Base-by-base conservation (phyloP, 495 filamentous ascomycete genomes). In the Talaromyces ruber region DNA sequence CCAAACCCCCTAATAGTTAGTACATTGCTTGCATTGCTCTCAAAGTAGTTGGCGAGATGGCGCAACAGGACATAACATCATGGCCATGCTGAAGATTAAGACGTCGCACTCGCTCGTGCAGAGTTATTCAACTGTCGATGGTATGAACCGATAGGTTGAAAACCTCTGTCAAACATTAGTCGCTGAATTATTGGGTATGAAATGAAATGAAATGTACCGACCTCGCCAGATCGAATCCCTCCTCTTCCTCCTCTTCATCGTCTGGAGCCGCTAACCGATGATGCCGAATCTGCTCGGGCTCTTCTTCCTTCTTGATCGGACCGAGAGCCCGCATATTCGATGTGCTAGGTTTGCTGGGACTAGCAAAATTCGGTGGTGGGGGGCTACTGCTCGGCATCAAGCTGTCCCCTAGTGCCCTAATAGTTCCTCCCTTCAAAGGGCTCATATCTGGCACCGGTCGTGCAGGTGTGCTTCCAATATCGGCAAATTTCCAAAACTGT, bases 401-500 rank as follows among this genome's bases (percentile, higher is more conserved):
- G 4, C 75, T 76, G 4, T 78, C 74, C 9, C 71, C 72, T 25
- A 78, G 75, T n/a, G 68, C 67, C 22, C 68, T 74, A 64, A 81
- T 63, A 50, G 79, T 74, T 8, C 77, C 74, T 25, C 32, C 22
- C 69, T 82, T 84, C n/a, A 83, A 57, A 6, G 86, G 84, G 65
- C 82, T 88, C 72, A 83, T 76, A 47, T 88, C 85, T 9, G 79
- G 73, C 30, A 79, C 76, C 1, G 84, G 80, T 62, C 84, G 83
- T 2, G 88, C 84, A 39, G 93, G 92, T 1, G 92, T 97, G 73
- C 85, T 92, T 11, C 87, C 85, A 82, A 77, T 75, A 63, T 76
- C 71, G 32, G 75, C 85, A 68, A 88, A 94, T 68, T 91, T 95
- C 93, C 93, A 98, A 76, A 97, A 98, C 21, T 93, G 92, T n/a